Conservation (phyloP, 495 filamentous ascomycete genomes). For the Aspergillus hancockii region DNA sequence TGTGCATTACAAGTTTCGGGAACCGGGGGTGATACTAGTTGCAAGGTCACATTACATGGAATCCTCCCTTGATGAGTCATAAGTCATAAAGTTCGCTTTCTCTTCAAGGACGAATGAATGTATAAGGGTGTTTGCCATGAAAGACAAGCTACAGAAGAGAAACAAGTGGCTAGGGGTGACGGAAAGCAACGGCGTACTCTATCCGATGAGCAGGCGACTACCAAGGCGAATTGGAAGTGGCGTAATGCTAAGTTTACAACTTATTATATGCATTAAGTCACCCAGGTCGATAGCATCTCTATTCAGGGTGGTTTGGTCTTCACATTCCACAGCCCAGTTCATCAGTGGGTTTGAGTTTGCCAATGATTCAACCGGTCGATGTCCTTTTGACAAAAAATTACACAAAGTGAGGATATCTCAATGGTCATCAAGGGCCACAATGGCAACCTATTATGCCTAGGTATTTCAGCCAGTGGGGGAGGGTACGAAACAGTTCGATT, state of each 20-base stretch:
- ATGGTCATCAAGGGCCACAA: neutral
- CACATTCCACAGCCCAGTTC: conserved; percentile 13
- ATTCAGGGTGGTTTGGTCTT: neutral
- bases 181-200: too few relatives aligned
- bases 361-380: neutral
- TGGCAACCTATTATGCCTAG: neutral
- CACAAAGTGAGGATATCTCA: neutral
- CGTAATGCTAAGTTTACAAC: neutral
- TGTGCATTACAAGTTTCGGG: neutral
- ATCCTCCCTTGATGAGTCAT: neutral
- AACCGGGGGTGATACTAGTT: neutral
- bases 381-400: neutral
- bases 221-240: neutral
- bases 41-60: neutral
- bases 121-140: neutral
- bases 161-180: neutral
- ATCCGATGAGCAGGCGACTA: neutral
- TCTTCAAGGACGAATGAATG: neutral
- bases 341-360: neutral
- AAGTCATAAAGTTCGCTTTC: neutral
- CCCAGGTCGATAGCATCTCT: neutral
- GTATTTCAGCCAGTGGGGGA: neutral
- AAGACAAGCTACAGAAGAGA: neutral
- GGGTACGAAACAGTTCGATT: conserved; percentile 1
- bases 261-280: conserved; percentile 7